Percentiles rank a stretch among this genome's conserved stretches.
These are phyloP conservation scores for Tuber calosporum DNA, from an alignment of 495 filamentous ascomycete genomes.

Conservation along the genomic window DNA sequence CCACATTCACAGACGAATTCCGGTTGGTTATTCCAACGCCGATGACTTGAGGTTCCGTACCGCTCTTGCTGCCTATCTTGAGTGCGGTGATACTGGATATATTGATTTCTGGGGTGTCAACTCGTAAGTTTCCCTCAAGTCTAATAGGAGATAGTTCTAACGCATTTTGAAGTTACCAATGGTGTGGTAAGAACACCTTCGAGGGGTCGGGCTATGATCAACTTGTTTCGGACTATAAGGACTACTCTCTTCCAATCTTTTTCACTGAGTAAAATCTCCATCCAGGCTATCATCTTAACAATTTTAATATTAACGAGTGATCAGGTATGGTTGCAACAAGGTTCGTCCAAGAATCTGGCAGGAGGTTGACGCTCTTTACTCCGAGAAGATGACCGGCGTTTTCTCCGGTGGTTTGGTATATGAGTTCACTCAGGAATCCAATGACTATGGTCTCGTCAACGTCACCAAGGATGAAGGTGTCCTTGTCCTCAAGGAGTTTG, in stretches of 20 bases:
- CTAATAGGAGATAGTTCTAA: conserved; percentile 46
- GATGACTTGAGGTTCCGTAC: conserved; percentile 80
- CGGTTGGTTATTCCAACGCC: conserved; percentile 48
- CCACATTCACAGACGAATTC: conserved; percentile 45
- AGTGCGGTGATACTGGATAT: conserved; percentile 89
- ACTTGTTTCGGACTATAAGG: conserved; percentile 82
- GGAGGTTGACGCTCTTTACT: conserved; percentile 77
- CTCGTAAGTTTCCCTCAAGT: conserved; percentile 45
- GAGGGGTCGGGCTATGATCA: conserved; percentile 71
- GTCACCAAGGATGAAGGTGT: conserved; percentile 53
- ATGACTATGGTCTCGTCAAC: conserved; percentile 71
- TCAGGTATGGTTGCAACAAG: conserved; percentile 68
- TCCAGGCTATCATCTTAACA: neutral
- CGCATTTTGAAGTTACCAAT: conserved; percentile 69
- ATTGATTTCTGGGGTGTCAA: conserved; percentile 86
- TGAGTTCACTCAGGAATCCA: conserved; percentile 78
- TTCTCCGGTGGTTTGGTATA: conserved; percentile 96
- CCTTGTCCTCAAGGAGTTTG: conserved; percentile 62
- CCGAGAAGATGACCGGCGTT: conserved; percentile 73
- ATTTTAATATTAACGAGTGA: neutral
- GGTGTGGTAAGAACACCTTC: conserved; percentile 84
- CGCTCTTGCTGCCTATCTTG: conserved; percentile 88
- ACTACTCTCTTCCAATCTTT: conserved; percentile 93
- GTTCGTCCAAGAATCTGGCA: conserved; percentile 70
- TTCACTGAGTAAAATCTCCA: conserved; percentile 65